phyloP scores from a whole-genome alignment of 345 rosid species.

The Bruguiera gymnorhiza region DNA sequence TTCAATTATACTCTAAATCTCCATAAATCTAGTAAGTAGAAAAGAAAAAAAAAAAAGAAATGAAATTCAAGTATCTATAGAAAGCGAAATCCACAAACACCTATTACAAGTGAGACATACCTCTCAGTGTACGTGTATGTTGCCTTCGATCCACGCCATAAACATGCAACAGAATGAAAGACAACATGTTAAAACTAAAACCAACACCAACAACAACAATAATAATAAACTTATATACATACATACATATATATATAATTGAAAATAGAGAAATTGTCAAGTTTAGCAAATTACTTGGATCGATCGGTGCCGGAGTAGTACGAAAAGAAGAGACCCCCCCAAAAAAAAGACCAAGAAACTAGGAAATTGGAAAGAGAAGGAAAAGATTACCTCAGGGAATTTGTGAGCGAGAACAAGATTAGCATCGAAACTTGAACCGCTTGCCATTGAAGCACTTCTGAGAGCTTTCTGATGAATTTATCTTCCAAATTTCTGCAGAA shows the following conservation, averaged over 20 bases:
- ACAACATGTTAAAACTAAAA: not conserved
- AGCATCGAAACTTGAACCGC: slow-evolving; percentile 39
- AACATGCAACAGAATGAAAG: not conserved
- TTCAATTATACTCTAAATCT: not conserved
- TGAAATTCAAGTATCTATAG: not conserved
- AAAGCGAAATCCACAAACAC: not conserved
- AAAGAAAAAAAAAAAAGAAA: no score
- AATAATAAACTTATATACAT: no score
- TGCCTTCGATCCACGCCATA: slow-evolving; percentile 30
- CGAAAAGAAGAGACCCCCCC: no score
- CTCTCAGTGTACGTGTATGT: slow-evolving; percentile 55
- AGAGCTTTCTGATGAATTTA: not conserved
- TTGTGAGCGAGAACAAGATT: slow-evolving; percentile 57
- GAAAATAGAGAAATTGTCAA: no score
- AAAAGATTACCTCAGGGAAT: slow-evolving; percentile 54
- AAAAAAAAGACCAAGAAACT: not conserved
- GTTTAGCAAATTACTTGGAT: no score
- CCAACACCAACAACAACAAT: not conserved
- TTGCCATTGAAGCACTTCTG: slow-evolving; percentile 26
- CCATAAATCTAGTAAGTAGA: no score
- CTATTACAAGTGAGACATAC: slow-evolving; percentile 17
- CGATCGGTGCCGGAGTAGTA: no score
- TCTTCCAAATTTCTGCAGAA: not conserved
- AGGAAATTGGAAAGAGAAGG: not conserved
- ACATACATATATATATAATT: no score